Evolutionary conservation across 2,329 filamentous ascomycete genomes (phyloP).

Genomic region (Zymoseptoria passerinii): DNA sequence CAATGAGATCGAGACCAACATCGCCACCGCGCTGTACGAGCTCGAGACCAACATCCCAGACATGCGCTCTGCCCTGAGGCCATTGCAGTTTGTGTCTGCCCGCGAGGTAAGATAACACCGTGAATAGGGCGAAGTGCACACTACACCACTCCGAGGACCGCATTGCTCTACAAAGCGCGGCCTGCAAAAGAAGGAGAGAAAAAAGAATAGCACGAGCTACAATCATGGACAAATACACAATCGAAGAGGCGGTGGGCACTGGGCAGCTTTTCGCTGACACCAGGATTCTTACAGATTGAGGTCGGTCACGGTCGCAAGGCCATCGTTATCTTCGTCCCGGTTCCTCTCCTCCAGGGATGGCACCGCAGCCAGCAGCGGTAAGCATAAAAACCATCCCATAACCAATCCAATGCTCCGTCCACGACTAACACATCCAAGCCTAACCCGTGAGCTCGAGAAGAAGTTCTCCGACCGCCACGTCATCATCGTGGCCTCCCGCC

Average conservation of each 20-base stretch:
- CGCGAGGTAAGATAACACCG: conserved; percentile 76
- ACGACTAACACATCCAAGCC: conserved; percentile 44
- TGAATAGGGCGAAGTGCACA: background rate
- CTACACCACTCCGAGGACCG: background rate
- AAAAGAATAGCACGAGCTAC: conserved; percentile 1
- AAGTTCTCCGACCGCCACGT: conserved; percentile 99
- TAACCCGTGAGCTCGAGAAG: conserved; percentile 99
- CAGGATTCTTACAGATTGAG: conserved; percentile 74
- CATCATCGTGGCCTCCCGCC: conserved; percentile 96
- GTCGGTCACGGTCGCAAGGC: conserved; percentile 99
- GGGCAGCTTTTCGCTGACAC: conserved; percentile 48
- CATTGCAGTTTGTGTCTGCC: conserved; percentile 97
- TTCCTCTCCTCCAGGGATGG: conserved; percentile 96
- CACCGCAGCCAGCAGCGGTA: conserved; percentile 99
- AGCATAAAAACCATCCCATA: conserved; percentile 37
- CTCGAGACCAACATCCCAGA: conserved; percentile 99
- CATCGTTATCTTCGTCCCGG: conserved; percentile 99
- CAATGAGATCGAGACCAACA: conserved; percentile 93
- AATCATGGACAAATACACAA: conserved; percentile 5
- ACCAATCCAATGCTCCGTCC: conserved; percentile 1
- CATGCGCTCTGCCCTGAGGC: conserved; percentile 90
- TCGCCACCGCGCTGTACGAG: conserved; percentile 95
- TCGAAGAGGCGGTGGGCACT: conserved; percentile 50
- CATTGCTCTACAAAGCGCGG: conserved; percentile 4
- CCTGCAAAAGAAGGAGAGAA: conserved; percentile 6